Evolutionary conservation across 208 protist species (phyloP).

Genomic region (Porcisia hertigi): DNA sequence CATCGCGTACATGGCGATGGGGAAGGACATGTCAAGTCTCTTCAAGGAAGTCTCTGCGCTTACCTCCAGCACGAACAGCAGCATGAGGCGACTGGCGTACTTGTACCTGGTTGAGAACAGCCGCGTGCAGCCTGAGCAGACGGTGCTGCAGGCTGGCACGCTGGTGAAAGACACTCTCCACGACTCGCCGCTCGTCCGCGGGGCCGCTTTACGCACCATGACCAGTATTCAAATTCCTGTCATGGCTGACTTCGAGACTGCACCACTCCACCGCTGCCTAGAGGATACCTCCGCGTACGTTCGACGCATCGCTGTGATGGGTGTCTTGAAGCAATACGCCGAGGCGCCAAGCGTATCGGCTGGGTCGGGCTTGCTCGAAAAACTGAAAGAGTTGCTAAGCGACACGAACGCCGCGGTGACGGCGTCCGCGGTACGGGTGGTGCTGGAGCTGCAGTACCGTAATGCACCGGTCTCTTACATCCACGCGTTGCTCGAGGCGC

Average conservation of each 20-base stretch:
- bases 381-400: conserved; percentile 89
- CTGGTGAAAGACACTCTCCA: conserved; percentile 96
- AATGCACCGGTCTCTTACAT: conserved; percentile 33
- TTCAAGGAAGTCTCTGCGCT: conserved; percentile 96
- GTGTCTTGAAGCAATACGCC: conserved; percentile 97
- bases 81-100: conserved; percentile 99
- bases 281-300: conserved; percentile 98
- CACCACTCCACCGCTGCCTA: conserved; percentile 93
- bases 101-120: conserved; percentile 99
- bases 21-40: conserved; percentile 96
- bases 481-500: conserved; percentile 51
- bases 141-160: conserved; percentile 97
- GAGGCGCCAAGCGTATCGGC: conserved; percentile 89
- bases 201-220: conserved; percentile 98
- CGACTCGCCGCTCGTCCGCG: conserved; percentile 96
- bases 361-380: conserved; percentile 88
- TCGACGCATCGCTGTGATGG: conserved; percentile 97
- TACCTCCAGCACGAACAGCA: conserved; percentile 94
- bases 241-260: conserved; percentile 97
- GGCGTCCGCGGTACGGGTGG: conserved; percentile 94
- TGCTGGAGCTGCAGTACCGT: conserved; percentile 69
- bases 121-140: conserved; percentile 95
- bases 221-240: conserved; percentile 96
- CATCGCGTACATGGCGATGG: conserved; percentile 98
- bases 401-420: conserved; percentile 98